Evolutionary conservation across 495 filamentous ascomycete species (phyloP), one percentile per base, ranked within the genome.

Genomic region (Durotheca rogersii): DNA sequence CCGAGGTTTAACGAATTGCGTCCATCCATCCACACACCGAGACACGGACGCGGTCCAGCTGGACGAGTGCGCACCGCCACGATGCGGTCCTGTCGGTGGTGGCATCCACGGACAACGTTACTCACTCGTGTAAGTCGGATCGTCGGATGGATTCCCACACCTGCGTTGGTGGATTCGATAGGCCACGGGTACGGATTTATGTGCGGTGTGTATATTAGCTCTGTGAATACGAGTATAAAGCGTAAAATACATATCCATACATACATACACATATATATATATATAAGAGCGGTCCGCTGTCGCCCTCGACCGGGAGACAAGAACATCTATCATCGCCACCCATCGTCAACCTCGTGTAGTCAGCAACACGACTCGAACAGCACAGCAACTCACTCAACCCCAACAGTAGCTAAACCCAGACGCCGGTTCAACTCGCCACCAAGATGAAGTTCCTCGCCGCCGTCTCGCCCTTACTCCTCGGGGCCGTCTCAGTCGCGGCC

Each of bases 401-500:
- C 11, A 16, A 19, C 6, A 47, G 10, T 39, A 59, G 4, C 23
- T 4, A 27, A 6, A 35, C 32, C 15, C 4, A n/a, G 4, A 16
- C n/a, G n/a, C n/a, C n/a, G n/a, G n/a, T n/a, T n/a, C n/a, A n/a
- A n/a, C n/a, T n/a, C n/a, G n/a, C 11, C 32, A 35, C 3, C 32
- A 55, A 53, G 2, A 62, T 65, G 59, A 62, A 62, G 50, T 51
- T 40, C 27, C n/a, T 65, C 42, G 33, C 51, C 15, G 12, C 47
- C n/a, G 14, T 65, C 23, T 49, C 62, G 14, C 29, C 62, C 37
- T 45, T 53, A 7, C 52, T 62, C 36, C 53, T 60, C 18, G 58
- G 48, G 40, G 62, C 55, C 40, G 39, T 50, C 15, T 51, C 59
- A 35, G 35, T 45, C 18, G 50, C 47, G 2, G 62, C 55, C 7